These are phyloP conservation scores for Sclerotinia minor DNA, from an alignment of 2,329 filamentous ascomycete species.

Conservation along the genomic window DNA sequence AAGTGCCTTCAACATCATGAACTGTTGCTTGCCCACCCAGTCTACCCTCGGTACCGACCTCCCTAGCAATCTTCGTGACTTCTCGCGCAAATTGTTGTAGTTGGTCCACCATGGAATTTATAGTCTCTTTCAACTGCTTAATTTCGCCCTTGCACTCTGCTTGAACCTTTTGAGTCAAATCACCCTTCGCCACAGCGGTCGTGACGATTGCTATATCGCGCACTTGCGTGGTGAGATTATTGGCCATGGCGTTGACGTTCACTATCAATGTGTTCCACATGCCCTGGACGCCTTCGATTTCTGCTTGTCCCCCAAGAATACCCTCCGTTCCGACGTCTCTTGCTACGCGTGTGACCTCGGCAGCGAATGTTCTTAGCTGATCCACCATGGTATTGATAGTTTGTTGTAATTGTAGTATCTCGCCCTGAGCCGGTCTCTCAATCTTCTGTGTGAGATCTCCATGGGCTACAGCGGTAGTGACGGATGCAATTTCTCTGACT, in stretches of 20 bases:
- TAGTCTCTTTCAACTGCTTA: conserved; percentile 92
- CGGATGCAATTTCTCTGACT: conserved; percentile 82
- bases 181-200: conserved; percentile 74
- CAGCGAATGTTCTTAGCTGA: conserved; percentile 78
- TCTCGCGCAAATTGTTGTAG: conserved; percentile 95
- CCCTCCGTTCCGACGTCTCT: conserved; percentile 83
- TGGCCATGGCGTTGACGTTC: conserved; percentile 86
- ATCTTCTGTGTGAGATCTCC: conserved; percentile 85
- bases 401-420: conserved; percentile 80
- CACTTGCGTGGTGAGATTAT: conserved; percentile 84
- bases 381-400: conserved; percentile 91
- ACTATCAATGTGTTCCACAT: conserved; percentile 88
- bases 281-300: conserved; percentile 80
- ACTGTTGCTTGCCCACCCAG: conserved; percentile 94
- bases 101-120: conserved; percentile 99
- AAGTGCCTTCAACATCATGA: conserved; percentile 94
- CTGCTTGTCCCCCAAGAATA: conserved; percentile 77
- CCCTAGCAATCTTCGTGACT: conserved; percentile 92
- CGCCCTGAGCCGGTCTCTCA: conserved; percentile 74
- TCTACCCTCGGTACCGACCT: conserved; percentile 93
- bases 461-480: conserved; percentile 80
- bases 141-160: conserved; percentile 91
- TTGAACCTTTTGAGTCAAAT: conserved; percentile 95
- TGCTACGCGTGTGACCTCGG: conserved; percentile 79
- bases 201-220: conserved; percentile 89